phyloP scores from a whole-genome alignment of 805 yeast genomes.

The Nakazawaea wickerhamii region DNA sequence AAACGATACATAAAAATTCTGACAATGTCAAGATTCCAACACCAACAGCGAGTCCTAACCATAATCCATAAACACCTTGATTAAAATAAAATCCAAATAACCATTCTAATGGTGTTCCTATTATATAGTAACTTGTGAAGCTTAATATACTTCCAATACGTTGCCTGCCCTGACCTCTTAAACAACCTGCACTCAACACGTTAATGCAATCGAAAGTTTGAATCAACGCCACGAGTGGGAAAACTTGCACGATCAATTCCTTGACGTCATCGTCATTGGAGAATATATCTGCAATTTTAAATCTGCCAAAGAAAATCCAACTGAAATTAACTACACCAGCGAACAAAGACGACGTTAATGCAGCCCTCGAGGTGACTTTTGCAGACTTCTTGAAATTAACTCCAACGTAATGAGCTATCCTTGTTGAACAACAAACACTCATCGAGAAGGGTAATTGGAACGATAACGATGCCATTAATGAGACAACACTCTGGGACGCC shows the following conservation, averaged over 20 bases:
- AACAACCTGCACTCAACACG: conserved; percentile 40
- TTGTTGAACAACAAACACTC: conserved; percentile 45
- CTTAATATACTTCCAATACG: conserved; percentile 45
- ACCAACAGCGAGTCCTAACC: conserved; percentile 43
- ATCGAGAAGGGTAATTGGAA: conserved; percentile 50
- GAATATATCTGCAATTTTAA: conserved; percentile 34
- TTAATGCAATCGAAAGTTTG: conserved; percentile 45
- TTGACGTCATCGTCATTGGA: conserved; percentile 35
- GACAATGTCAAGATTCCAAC: conserved; percentile 33
- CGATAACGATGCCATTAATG: conserved; percentile 42
- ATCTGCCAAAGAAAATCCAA: conserved; percentile 33
- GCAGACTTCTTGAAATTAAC: conserved; percentile 32
- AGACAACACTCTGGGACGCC: conserved; percentile 49
- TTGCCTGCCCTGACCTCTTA: conserved; percentile 53
- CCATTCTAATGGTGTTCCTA: conserved; percentile 45
- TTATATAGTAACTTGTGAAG: conserved; percentile 38
- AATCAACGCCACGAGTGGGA: conserved; percentile 43
- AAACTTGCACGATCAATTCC: conserved; percentile 32
- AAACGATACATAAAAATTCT: conserved; percentile 36
- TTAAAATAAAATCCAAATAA: conserved; percentile 36
- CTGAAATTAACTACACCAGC: conserved; percentile 33
- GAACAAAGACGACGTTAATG: conserved; percentile 26
- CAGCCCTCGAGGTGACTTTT: conserved; percentile 30
- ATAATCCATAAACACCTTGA: conserved; percentile 38
- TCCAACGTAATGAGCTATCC: conserved; percentile 51